Conservation (phyloP, 78 protist genomes). For the Dictyostelium citrinum region DNA sequence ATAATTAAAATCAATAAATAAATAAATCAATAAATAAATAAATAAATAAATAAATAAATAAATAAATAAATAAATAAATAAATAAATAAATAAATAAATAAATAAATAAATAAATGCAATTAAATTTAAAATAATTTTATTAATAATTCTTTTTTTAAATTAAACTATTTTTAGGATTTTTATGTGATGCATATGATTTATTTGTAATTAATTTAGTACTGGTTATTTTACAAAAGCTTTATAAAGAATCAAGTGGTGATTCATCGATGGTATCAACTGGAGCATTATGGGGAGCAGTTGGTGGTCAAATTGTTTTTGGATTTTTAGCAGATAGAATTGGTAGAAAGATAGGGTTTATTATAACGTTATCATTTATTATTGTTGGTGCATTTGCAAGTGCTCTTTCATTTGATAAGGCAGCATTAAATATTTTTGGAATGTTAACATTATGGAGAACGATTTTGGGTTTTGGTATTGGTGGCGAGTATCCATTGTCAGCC, state of each 20-base stretch:
- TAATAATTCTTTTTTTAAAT: neutral
- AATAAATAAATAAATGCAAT: too few relatives aligned
- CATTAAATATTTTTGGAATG: constrained; percentile 59
- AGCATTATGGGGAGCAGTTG: constrained; percentile 74
- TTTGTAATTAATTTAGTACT: constrained; percentile 72
- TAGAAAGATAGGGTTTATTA: constrained; percentile 55
- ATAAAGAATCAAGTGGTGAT: constrained; percentile 4
- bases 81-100: neutral
- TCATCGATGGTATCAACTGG: constrained; percentile 51
- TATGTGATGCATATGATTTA: constrained; percentile 85
- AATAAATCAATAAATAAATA: neutral
- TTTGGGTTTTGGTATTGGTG: constrained; percentile 91
- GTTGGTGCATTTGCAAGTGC: constrained; percentile 60
- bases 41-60: neutral
- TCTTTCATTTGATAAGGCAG: constrained; percentile 4
- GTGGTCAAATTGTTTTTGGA: constrained; percentile 80
- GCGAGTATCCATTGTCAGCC: constrained; percentile 91
- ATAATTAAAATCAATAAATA: too few relatives aligned
- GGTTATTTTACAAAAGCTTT: constrained; percentile 18
- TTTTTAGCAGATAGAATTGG: constrained; percentile 78
- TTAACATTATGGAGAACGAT: constrained; percentile 77
- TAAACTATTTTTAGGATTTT: constrained; percentile 14
- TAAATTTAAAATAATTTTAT: neutral
- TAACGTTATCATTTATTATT: constrained; percentile 63
- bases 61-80: neutral